Percentiles rank a stretch among this genome's conserved stretches.
Evolutionary conservation across 1,284 basidiomycete genomes (phyloP).

Genomic region (Ganoderma sp.): DNA sequence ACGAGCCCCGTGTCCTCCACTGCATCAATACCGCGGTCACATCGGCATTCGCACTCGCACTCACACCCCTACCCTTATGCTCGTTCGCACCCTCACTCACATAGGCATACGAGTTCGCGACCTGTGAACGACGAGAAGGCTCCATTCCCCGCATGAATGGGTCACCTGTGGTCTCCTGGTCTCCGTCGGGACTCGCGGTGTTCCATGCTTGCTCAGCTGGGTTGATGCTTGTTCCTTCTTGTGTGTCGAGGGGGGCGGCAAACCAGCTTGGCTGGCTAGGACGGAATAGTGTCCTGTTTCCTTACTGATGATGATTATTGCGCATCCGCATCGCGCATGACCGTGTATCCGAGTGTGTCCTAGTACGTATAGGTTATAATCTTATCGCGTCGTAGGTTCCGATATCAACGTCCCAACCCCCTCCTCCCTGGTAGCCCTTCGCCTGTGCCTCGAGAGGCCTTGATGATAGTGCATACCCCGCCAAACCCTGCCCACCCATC

Average conservation of each 20-base stretch:
- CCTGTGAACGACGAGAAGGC: slow-evolving; percentile 46
- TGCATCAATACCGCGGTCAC: slow-evolving; percentile 19
- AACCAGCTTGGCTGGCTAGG: neutral
- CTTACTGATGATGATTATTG: slow-evolving; percentile 13
- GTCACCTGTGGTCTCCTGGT: neutral
- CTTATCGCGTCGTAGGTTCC: slow-evolving; percentile 10
- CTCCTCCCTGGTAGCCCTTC: neutral
- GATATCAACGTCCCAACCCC: neutral
- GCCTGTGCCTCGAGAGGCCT: slow-evolving; percentile 8
- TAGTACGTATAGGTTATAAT: slow-evolving; percentile 32
- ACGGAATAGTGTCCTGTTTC: neutral
- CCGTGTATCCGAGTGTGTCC: slow-evolving; percentile 29
- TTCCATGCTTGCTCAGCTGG: neutral
- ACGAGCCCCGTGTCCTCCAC: slow-evolving; percentile 20
- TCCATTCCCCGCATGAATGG: slow-evolving; percentile 17
- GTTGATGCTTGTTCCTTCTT: neutral
- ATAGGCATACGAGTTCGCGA: slow-evolving; percentile 38
- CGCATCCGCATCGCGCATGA: slow-evolving; percentile 8
- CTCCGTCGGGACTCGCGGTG: neutral
- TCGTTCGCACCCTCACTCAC: slow-evolving; percentile 28
- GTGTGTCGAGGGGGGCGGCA: slow-evolving; percentile 7
- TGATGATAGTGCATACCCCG: slow-evolving; percentile 7
- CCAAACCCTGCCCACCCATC: neutral
- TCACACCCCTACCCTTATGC: slow-evolving; percentile 25
- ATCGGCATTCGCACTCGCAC: slow-evolving; percentile 33